These are phyloP conservation scores for Catunica adiposa DNA, from an alignment of 2,329 filamentous ascomycete genomes.

Conservation along the genomic window DNA sequence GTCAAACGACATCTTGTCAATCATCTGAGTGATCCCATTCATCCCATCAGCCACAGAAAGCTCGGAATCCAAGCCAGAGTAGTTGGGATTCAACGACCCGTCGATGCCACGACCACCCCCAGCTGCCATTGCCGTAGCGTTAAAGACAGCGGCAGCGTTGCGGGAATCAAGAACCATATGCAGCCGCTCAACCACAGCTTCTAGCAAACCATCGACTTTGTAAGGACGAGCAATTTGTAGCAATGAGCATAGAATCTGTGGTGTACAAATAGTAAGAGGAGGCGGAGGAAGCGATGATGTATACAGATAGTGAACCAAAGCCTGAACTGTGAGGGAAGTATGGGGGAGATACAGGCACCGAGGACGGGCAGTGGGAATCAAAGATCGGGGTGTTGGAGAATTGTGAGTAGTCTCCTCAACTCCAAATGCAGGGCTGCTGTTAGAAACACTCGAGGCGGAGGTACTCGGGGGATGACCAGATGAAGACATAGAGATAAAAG, in stretches of 20 bases:
- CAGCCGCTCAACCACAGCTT: slow-evolving; percentile 80
- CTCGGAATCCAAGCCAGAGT: slow-evolving; percentile 29
- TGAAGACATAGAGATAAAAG: slow-evolving; percentile 25
- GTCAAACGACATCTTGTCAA: slow-evolving; percentile 9
- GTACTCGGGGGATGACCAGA: slow-evolving; percentile 28
- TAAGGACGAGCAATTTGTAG: slow-evolving; percentile 88
- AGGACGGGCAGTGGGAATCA: slow-evolving; percentile 51
- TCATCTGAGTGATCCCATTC: slow-evolving; percentile 7
- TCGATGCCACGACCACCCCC: slow-evolving; percentile 76
- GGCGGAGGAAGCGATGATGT: slow-evolving; percentile 71
- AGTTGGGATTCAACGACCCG: slow-evolving; percentile 46
- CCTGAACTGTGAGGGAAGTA: slow-evolving; percentile 74
- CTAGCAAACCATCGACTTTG: slow-evolving; percentile 77
- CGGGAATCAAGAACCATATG: slow-evolving; percentile 80
- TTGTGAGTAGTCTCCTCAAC: slow-evolving; percentile 30
- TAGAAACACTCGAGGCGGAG: slow-evolving; percentile 28
- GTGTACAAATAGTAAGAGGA: slow-evolving; percentile 66
- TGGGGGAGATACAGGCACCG: slow-evolving; percentile 86
- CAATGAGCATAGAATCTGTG: slow-evolving; percentile 88
- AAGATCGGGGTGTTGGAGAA: slow-evolving; percentile 37
- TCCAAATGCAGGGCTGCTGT: slow-evolving; percentile 19
- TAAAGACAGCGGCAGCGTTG: slow-evolving; percentile 94
- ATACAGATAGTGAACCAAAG: slow-evolving; percentile 84
- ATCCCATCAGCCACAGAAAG: slow-evolving; percentile 17
- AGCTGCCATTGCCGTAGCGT: slow-evolving; percentile 93